These are phyloP conservation scores for Emericellopsis atlantica DNA, from an alignment of 2,329 filamentous ascomycete genomes.

Conservation along the genomic window DNA sequence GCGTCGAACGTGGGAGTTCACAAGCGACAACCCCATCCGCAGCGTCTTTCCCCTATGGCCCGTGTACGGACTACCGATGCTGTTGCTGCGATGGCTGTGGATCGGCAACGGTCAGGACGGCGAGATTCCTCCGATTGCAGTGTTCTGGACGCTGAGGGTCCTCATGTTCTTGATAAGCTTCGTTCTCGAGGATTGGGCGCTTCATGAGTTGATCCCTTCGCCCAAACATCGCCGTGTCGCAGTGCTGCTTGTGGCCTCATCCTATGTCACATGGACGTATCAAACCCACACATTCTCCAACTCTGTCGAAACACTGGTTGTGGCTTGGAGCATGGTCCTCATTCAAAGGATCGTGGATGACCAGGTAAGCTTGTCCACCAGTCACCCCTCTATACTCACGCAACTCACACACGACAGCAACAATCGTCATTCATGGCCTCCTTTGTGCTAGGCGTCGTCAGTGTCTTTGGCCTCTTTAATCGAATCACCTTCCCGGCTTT, in stretches of 20 bases:
- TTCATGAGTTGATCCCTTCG: conserved; percentile 78
- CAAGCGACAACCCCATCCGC: conserved; percentile 73
- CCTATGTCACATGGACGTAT: conserved; percentile 97
- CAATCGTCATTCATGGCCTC: conserved; percentile 66
- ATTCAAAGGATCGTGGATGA: conserved; percentile 75
- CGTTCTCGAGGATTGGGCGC: conserved; percentile 93
- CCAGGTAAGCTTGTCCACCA: conserved; percentile 42
- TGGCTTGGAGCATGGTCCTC: conserved; percentile 86
- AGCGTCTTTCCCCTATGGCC: conserved; percentile 97
- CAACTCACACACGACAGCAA: conserved; percentile 35
- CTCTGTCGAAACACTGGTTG: conserved; percentile 84
- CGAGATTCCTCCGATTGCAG: conserved; percentile 67
- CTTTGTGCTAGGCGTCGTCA: conserved; percentile 65
- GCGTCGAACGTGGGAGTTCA: conserved; percentile 92
- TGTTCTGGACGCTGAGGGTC: conserved; percentile 80
- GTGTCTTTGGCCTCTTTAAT: conserved; percentile 85
- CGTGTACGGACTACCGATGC: conserved; percentile 87
- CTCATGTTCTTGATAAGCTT: conserved; percentile 95
- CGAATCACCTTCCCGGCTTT: conserved; percentile 96
- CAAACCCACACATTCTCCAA: conserved; percentile 98
- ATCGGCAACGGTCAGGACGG: conserved; percentile 67
- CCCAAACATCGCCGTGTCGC: conserved; percentile 60
- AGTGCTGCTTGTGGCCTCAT: conserved; percentile 79
- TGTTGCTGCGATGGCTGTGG: conserved; percentile 84
- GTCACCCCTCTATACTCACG: conserved; percentile 2